phyloP scores from a whole-genome alignment of 345 rosid genomes.

The Corchorus olitorius region DNA sequence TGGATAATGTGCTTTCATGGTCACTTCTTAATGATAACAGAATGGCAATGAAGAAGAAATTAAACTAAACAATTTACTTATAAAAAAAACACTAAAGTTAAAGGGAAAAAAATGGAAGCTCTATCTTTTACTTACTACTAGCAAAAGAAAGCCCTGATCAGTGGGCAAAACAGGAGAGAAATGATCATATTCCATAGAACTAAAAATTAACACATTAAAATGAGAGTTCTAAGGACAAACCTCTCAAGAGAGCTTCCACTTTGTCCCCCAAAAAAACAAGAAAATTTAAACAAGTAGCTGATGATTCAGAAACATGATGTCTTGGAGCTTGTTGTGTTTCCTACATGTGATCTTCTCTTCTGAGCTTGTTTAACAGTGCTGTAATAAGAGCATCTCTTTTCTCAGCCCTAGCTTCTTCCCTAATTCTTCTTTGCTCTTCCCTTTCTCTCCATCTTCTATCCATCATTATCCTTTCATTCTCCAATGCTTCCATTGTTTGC shows the following conservation, averaged over 20 bases:
- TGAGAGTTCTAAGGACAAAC: slow-evolving; percentile 33
- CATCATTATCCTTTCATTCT: slow-evolving; percentile 80
- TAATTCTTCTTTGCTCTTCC: slow-evolving; percentile 84
- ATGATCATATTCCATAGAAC: slow-evolving; percentile 10
- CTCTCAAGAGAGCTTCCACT: slow-evolving; percentile 31
- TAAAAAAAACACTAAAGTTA: background rate
- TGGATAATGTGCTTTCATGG: slow-evolving; percentile 6
- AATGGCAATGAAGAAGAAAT: background rate
- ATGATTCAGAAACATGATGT: too few species aligned
- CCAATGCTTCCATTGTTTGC: slow-evolving; percentile 75
- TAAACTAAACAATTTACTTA: background rate
- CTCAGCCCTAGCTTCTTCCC: slow-evolving; percentile 96
- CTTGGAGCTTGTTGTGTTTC: too few species aligned
- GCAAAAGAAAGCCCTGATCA: background rate
- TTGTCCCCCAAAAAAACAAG: slow-evolving; percentile 20
- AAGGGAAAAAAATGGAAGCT: slow-evolving; percentile 18
- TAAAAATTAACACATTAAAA: slow-evolving; percentile 18
- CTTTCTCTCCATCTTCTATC: slow-evolving; percentile 89
- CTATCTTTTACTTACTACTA: background rate
- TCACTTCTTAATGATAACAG: slow-evolving; percentile 22
- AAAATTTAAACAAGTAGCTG: slow-evolving; percentile 2
- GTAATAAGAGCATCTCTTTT: slow-evolving; percentile 84
- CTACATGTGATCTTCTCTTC: slow-evolving; percentile 49
- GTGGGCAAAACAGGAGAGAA: slow-evolving; percentile 17
- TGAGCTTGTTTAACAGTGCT: slow-evolving; percentile 70